Conservation (phyloP, 2,329 filamentous ascomycete species). For the Macrophomina phaseolina region DNA sequence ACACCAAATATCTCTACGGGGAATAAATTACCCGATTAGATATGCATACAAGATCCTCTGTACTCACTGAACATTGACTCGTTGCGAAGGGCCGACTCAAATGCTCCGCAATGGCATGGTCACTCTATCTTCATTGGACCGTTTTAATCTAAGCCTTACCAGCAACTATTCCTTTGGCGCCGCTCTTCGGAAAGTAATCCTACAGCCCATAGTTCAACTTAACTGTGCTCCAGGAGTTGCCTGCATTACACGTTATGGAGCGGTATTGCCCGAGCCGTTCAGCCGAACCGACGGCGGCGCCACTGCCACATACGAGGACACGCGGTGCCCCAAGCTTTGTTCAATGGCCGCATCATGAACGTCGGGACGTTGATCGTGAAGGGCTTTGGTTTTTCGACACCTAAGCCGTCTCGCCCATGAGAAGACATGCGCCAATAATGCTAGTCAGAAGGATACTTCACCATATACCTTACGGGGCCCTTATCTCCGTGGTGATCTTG, state of each 20-base stretch:
- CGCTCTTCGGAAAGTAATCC: too few species aligned
- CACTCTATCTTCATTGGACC: too few species aligned
- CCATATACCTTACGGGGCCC: conserved; percentile 34
- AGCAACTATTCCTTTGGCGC: too few species aligned
- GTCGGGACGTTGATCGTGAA: conserved; percentile 45
- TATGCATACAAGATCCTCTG: too few species aligned
- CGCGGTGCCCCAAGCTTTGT: conserved; percentile 36
- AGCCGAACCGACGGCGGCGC: not conserved
- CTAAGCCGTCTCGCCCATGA: not conserved
- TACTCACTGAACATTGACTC: too few species aligned
- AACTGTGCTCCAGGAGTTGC: not conserved
- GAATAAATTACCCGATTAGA: too few species aligned
- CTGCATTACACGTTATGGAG: not conserved
- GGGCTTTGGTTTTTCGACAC: conserved; percentile 47
- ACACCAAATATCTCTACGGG: too few species aligned
- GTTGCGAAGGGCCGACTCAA: too few species aligned
- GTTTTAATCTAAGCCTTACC: too few species aligned
- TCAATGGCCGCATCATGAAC: conserved; percentile 50
- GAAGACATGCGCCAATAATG: not conserved
- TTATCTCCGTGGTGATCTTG: conserved; percentile 34
- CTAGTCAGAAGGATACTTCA: conserved; percentile 37
- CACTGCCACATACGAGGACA: not conserved
- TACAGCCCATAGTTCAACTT: not conserved
- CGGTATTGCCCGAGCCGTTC: not conserved
- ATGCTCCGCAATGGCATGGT: too few species aligned